Conservation (phyloP, 495 filamentous ascomycete species). For the Tuber umbilicatum region DNA sequence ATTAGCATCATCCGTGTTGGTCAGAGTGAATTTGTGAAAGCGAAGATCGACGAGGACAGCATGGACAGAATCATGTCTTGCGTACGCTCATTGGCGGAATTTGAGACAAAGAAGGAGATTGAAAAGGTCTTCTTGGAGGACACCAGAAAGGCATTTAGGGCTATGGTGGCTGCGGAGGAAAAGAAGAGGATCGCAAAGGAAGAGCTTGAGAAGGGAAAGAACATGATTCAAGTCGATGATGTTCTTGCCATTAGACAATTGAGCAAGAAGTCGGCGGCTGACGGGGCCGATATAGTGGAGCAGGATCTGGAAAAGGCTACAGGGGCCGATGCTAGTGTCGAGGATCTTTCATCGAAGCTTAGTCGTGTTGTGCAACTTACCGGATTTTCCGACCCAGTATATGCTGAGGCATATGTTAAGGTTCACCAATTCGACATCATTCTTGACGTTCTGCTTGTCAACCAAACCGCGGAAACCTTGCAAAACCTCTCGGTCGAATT, state of each 20-base stretch:
- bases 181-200: slow-evolving; percentile 91
- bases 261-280: slow-evolving; percentile 79
- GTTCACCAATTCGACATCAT: slow-evolving; percentile 99
- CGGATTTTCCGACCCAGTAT: slow-evolving; percentile 96
- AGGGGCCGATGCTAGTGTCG: slow-evolving; percentile 71
- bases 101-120: slow-evolving; percentile 76
- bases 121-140: slow-evolving; percentile 93
- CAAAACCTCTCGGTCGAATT: slow-evolving; percentile 98
- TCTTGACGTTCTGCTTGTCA: slow-evolving; percentile 91
- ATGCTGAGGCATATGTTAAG: slow-evolving; percentile 96
- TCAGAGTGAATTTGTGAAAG: slow-evolving; percentile 95
- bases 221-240: slow-evolving; percentile 90
- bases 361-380: slow-evolving; percentile 95
- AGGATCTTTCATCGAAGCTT: slow-evolving; percentile 86
- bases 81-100: slow-evolving; percentile 86
- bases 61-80: slow-evolving; percentile 96
- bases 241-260: slow-evolving; percentile 87
- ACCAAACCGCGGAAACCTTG: slow-evolving; percentile 92
- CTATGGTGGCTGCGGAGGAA: slow-evolving; percentile 98
- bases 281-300: slow-evolving; percentile 78
- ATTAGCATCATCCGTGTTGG: slow-evolving; percentile 96
- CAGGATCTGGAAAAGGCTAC: slow-evolving; percentile 89
- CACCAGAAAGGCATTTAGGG: slow-evolving; percentile 89
- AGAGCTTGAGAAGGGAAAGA: slow-evolving; percentile 85
- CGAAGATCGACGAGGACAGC: slow-evolving; percentile 94